Evolutionary conservation across 805 yeast genomes (phyloP), one percentile per base, ranked within the genome.

Genomic region (Candida multigemmis): DNA sequence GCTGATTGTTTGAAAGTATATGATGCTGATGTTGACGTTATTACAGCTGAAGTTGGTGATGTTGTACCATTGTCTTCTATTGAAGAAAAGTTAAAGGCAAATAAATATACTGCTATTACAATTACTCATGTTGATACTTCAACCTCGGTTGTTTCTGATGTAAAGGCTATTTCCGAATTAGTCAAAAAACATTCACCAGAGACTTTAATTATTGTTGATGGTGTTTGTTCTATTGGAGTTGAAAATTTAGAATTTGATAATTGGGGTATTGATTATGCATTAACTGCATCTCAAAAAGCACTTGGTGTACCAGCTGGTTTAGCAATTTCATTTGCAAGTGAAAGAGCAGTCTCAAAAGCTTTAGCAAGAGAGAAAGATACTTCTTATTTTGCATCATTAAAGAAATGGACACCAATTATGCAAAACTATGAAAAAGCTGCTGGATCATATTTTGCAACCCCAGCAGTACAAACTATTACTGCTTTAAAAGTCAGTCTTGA

Each of bases 51-150:
- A 17, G 63, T 82, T 30, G 97, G 96, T 31, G 79, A 68, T 32
- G 67, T 66, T 19, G 83, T 83, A 12, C 69, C 79, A 16, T 48
- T 73, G 14, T 66, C 54, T 3, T 51, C 60, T 25, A 58, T 87
- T 23, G 79, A 75, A 47, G 48, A 58, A 7, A 68, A 74, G 31
- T 65, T 87, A 49, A 46, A 54, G 32, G 30, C 52, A 6, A 62
- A 65, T 27, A 54, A 60, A 34, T 89, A 80, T 61, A 50, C 70
- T 36, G 68, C 82, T 28, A 67, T 89, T 41, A 84, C 94, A 25
- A 70, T 87, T 44, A 89, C 96, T 22, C 97, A 89, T 43, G 96
- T 91, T 20, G 98, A 91, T 54, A 91, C 97, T 23, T 85, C 96
- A 2, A 85, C 96, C 19, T 94, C 94, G n/a, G 95, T 89, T 22